These are phyloP conservation scores for Cryptosporidium sp. DNA, from an alignment of 169 alveolate genomes.

Conservation along the genomic window DNA sequence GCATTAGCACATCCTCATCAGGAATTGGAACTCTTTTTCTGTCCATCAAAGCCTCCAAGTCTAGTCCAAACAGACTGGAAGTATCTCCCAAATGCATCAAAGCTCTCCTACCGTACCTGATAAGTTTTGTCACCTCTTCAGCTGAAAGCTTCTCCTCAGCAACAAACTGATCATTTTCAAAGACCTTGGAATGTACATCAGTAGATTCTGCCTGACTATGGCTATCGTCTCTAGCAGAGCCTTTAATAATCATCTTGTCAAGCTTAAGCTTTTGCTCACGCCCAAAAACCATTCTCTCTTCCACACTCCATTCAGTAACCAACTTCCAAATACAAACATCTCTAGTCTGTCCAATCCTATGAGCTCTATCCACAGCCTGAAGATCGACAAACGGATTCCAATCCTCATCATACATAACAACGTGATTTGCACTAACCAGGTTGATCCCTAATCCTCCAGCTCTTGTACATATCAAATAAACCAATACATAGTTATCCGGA, in stretches of 20 bases:
- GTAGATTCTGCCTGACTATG: constrained; percentile 70
- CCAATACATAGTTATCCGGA: constrained; percentile 84
- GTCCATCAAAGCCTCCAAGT: constrained; percentile 56
- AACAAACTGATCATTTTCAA: constrained; percentile 63
- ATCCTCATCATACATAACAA: constrained; percentile 98
- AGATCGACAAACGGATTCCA: constrained; percentile 99
- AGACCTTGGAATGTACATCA: constrained; percentile 77
- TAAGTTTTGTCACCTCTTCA: constrained; percentile 65
- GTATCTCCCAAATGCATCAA: constrained; percentile 65
- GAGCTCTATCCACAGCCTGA: constrained; percentile 99
- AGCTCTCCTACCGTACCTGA: constrained; percentile 69
- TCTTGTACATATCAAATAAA: constrained; percentile 89
- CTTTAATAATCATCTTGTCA: constrained; percentile 87
- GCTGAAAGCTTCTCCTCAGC: constrained; percentile 73
- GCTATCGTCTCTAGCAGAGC: constrained; percentile 68
- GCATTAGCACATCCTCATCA: constrained; percentile 71
- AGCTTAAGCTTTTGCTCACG: constrained; percentile 91
- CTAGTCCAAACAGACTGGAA: constrained; percentile 25
- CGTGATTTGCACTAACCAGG: constrained; percentile 97
- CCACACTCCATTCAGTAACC: constrained; percentile 97
- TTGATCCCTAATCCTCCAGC: constrained; percentile 97
- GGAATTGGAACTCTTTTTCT: constrained; percentile 74
- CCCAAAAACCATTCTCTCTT: constrained; percentile 97
- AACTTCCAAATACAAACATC: constrained; percentile 96
- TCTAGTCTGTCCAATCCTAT: constrained; percentile 98